Evolutionary conservation across 129 eudicot genomes (phyloP), one percentile per base, ranked within the genome.

Genomic region (Sambucus nigra): DNA sequence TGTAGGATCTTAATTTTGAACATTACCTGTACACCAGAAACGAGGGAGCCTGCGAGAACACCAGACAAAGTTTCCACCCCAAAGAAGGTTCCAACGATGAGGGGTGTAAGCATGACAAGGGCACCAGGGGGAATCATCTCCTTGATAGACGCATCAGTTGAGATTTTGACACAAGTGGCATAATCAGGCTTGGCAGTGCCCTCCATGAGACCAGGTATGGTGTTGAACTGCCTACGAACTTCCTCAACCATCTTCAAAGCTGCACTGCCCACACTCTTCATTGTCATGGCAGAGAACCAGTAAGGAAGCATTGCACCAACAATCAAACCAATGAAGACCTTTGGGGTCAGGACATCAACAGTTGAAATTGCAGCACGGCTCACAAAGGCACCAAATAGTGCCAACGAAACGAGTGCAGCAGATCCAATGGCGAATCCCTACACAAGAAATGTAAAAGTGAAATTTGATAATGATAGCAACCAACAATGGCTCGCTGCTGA

Each of bases 301-400:
- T 86, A 86, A 0, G 95, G 95, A 58, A 86, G 95, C 95, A 86
- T 86, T 32, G 95, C 95, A 51, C 95, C 95, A 7, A 86, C 95
- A 20, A 81, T 61, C 52, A 86, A 66, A 28, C 95, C 95, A 5
- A 86, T 86, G 65, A 86, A 81, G 28, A 81, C 95, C 52, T 86
- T 86, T 3, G 95, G 95, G 12, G 87, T 75, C 78, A 86, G 57
- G 1, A 86, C 92, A 68, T 86, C 92, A 27, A 86, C 92, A 0
- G 61, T 72, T 23, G 79, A 59, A 53, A 86, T 75, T 22, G 53
- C 78, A 0, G 92, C 95, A 13, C 92, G 87, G 54, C 95, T 86
- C 24, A 86, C 95, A 68, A 81, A 86, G 14, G 95, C 95, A 29
- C 95, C 95, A 55, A 86, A 86, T 8, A 86, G 71, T 9, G 95